A percentile compares a stretch with the other conserved stretches of the same genome.
Evolutionary conservation across 2,329 filamentous ascomycete genomes (phyloP).

Genomic region (Fusarium anguioides): DNA sequence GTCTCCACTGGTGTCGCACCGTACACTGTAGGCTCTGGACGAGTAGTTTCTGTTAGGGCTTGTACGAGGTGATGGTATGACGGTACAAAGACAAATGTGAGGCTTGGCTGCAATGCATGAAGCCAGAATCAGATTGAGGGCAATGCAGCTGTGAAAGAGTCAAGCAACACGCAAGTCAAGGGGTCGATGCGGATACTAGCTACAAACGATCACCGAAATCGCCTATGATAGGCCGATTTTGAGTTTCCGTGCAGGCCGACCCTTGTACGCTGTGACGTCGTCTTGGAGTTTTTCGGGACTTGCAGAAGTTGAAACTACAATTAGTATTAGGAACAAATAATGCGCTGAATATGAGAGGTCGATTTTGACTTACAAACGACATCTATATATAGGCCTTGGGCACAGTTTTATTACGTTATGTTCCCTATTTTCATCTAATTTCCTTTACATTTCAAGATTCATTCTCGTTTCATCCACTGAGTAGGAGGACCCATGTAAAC

Average conservation of each 20-base stretch:
- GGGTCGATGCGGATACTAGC: conserved; percentile 25
- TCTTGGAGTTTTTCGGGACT: conserved; percentile 10
- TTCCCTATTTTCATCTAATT: background rate
- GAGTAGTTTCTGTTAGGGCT: conserved; percentile 5
- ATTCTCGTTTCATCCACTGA: conserved; percentile 12
- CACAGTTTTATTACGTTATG: conserved; percentile 1
- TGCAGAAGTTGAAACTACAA: background rate
- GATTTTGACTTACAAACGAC: background rate
- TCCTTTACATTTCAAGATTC: conserved; percentile 13
- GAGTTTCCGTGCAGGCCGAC: conserved; percentile 18
- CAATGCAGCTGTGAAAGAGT: conserved; percentile 2
- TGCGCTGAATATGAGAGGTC: conserved; percentile 12
- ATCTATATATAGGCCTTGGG: background rate
- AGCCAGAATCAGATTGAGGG: conserved; percentile 2
- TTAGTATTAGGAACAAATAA: background rate
- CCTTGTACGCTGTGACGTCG: conserved; percentile 38
- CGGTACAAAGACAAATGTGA: conserved; percentile 3
- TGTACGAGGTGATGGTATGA: background rate
- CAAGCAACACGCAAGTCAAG: conserved; percentile 20
- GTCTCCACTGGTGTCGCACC: conserved; percentile 18
- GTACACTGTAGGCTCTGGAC: background rate
- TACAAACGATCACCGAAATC: conserved; percentile 13
- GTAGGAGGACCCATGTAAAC: conserved; percentile 3
- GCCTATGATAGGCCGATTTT: conserved; percentile 30
- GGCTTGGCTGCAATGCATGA: conserved; percentile 27